Evolutionary conservation across 495 filamentous ascomycete species (phyloP), one percentile per base, ranked within the genome.

Genomic region (Daldinia concentrica): DNA sequence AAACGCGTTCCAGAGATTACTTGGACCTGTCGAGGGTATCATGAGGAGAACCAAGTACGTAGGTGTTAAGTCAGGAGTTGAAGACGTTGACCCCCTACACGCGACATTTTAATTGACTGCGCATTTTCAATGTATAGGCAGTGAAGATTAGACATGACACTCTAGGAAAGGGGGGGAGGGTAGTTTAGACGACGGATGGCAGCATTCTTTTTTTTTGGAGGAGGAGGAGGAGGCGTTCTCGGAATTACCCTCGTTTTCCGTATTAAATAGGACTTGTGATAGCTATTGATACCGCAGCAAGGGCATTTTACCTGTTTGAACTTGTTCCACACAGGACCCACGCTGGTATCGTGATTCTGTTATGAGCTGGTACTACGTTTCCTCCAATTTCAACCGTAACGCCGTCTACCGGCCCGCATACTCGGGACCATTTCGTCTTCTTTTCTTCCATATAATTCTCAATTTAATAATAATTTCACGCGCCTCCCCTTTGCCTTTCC

Each of bases 21-120:
- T 99, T 54, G 95, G 95, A 2, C 93, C 95, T 4, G 94, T 98
- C 57, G 94, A 97, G 78, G 89, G 92, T 43, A 96, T 99, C 77
- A 97, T 99, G 94, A 81, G 96, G 76, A 86, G 95, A 75, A 92
- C 83, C 26, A 84, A 81, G 66, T 88, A 88, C 64, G 78, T 81
- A 34, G 81, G 81, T n/a, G 79, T 87, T 65, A 80, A 85, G 64
- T 78, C 81, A 6, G 84, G 84, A 1, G 84, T 85, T 14, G 86
- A 87, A 69, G 82, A 85, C 45, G 75, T 83, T 70, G 84, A 88
- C 74, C 85, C 85, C 29, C 78, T 88, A 64, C 82, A 86, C 9
- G 37, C 70, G 5, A 62, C 67, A 41, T 72, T 56, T 61, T 70
- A 32, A 70, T 57, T 15, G 19, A 58, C 39, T 39, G 15, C 37